Evolutionary conservation across 345 rosid genomes (phyloP), one percentile per base, ranked within the genome.

Genomic region (Viola odorata): DNA sequence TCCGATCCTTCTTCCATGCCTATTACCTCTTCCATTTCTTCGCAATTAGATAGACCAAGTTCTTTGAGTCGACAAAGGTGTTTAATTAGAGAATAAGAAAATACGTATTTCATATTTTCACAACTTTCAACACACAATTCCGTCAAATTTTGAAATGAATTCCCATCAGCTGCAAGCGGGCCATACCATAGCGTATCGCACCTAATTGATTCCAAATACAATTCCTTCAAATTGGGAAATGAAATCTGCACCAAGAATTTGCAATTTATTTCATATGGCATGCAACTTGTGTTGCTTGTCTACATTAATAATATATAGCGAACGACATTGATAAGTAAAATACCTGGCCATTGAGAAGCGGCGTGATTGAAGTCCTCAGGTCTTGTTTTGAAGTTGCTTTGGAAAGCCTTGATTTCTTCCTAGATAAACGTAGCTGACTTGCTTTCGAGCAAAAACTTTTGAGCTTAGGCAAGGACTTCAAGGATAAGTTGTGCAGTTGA

Each of bases 381-480:
- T 41, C 49, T 50, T 42, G 41, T 3, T n/a, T 23, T 41, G 12
- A 7, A 54, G 36, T 40, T 16, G 32, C 8, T 8, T 36, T 58
- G 6, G n/a, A n/a, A n/a, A n/a, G n/a, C n/a, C n/a, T n/a, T n/a
- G n/a, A n/a, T n/a, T n/a, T n/a, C n/a, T n/a, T n/a, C n/a, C n/a
- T n/a, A n/a, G n/a, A n/a, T n/a, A n/a, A n/a, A n/a, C n/a, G n/a
- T n/a, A n/a, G n/a, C n/a, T n/a, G n/a, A n/a, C n/a, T n/a, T n/a
- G n/a, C n/a, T n/a, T n/a, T n/a, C n/a, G 55, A 57, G 63, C 63
- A 66, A 38, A 60, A 60, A n/a, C 58, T 37, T 53, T 2, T 44
- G 45, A 67, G 36, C 42, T 32, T 15, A 7, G 61, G 71, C 6
- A 67, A 45, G 42, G 0, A 0, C 0, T 5, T 1, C 9, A 67